phyloP scores from a whole-genome alignment of 371 early-diverging fungal genomes.

The Mucor racemosus region DNA sequence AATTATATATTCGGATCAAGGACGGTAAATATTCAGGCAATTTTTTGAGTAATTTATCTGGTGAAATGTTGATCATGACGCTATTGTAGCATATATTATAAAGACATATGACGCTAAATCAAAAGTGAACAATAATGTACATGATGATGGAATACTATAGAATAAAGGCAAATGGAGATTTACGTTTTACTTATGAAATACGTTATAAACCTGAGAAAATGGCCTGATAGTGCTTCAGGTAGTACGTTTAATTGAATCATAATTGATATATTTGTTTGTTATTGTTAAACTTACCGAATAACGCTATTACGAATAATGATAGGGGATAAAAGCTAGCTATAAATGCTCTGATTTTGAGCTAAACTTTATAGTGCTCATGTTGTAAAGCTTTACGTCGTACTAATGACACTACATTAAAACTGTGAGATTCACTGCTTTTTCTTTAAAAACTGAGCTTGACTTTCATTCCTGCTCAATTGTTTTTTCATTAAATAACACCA shows the following conservation, averaged over 20 bases:
- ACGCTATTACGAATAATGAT: not conserved
- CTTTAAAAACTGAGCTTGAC: too few relatives aligned
- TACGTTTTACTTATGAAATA: not conserved
- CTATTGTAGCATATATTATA: not conserved
- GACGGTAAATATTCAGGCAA: too few relatives aligned
- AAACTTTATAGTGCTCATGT: too few relatives aligned
- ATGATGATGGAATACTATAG: slow-evolving; percentile 2
- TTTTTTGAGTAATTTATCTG: not conserved
- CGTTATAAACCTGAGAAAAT: not conserved
- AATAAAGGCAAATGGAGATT: not conserved
- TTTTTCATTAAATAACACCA: too few relatives aligned
- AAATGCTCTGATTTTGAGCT: too few relatives aligned
- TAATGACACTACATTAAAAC: too few relatives aligned
- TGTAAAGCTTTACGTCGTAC: too few relatives aligned
- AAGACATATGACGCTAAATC: not conserved
- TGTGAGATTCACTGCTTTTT: too few relatives aligned
- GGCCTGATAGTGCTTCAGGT: not conserved
- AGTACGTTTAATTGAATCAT: not conserved
- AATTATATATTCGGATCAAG: not conserved
- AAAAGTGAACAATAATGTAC: not conserved
- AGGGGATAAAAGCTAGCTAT: too few relatives aligned
- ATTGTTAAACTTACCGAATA: not conserved
- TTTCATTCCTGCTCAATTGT: too few relatives aligned
- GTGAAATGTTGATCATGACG: slow-evolving; percentile 1
- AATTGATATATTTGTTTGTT: not conserved